Conservation (phyloP, 352 stramenopile species). For the Globisporangium uncinulatum region DNA sequence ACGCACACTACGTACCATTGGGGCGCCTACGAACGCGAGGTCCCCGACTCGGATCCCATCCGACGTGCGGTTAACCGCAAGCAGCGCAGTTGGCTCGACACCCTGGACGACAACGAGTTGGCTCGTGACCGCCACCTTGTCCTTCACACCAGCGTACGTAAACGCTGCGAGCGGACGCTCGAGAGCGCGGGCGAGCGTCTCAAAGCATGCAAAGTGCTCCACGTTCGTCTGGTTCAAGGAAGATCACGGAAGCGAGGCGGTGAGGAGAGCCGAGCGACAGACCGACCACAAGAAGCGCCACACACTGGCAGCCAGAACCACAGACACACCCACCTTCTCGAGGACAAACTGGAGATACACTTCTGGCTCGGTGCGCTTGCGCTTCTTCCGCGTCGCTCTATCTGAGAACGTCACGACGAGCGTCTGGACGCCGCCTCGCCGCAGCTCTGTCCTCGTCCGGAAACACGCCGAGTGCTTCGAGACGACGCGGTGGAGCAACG, state of each 20-base stretch:
- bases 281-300: background rate
- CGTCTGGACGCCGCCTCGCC: constrained; percentile 29
- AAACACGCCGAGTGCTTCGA: constrained; percentile 48
- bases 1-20: constrained; percentile 28
- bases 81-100: constrained; percentile 32
- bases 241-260: background rate
- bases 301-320: background rate
- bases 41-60: constrained; percentile 34
- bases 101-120: constrained; percentile 58
- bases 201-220: constrained; percentile 70
- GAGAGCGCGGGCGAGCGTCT: constrained; percentile 39
- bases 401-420: constrained; percentile 59
- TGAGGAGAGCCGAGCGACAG: background rate
- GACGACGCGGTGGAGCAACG: constrained; percentile 55
- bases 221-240: constrained; percentile 37
- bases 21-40: constrained; percentile 39
- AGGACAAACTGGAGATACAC: constrained; percentile 65
- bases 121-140: constrained; percentile 65
- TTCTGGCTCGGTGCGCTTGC: constrained; percentile 51
- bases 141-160: constrained; percentile 66
- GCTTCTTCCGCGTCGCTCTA: constrained; percentile 51
- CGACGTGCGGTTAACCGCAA: constrained; percentile 26
- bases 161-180: constrained; percentile 47
- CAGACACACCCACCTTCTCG: constrained; percentile 33
- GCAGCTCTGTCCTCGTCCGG: constrained; percentile 59